Base-by-base conservation (phyloP, 2,329 filamentous ascomycete genomes). In the Teratosphaeria destructans region DNA sequence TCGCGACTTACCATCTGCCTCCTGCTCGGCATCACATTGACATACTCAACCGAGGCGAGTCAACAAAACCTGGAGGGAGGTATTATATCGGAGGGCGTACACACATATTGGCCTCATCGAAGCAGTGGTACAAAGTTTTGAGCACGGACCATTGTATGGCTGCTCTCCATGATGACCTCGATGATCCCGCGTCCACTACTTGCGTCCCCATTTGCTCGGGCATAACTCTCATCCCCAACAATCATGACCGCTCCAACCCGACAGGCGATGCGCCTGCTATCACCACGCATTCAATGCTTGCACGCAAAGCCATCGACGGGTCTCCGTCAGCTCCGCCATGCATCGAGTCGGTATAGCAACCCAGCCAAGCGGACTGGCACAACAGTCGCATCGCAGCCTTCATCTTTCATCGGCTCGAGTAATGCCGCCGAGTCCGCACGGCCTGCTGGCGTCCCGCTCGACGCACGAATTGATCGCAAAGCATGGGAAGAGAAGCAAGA, bases 281-380 rank as follows among this genome's bases (percentile, higher is more conserved):
- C 68, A 16, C 64, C 63, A n/a, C 64, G 68, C 19, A 57, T 68
- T 12, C 64, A 68, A 49, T 61, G 47, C 63, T 57, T 69, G 16
- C 65, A 61, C 27, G 60, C 62, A 11, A 61, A 57, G 26, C 49
- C 60, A 16, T 49, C 56, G n/a, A 47, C 63, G 57, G 26, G 52
- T 59, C 58, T 64, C 59, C 58, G 57, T 5, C 66, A 71, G 54
- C 63, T 68, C 52, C 65, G 68, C 56, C 61, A 62, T 57, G 62
- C 64, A 32, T 71, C 71, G 8, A 66, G 67, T n/a, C 64, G 71
- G 43, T 73, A 73, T 63, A 73, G 71, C 65, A 69, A 71, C 56
- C 70, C 71, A 14, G 54, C 65, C 39, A 68, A 65, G 56, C 68
- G 70, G 27, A 57, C 60, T 49, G 63, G 66, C 47, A 57, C 67